phyloP scores from a whole-genome alignment of 2,329 filamentous ascomycete genomes.

The Apiospora malaysiana region DNA sequence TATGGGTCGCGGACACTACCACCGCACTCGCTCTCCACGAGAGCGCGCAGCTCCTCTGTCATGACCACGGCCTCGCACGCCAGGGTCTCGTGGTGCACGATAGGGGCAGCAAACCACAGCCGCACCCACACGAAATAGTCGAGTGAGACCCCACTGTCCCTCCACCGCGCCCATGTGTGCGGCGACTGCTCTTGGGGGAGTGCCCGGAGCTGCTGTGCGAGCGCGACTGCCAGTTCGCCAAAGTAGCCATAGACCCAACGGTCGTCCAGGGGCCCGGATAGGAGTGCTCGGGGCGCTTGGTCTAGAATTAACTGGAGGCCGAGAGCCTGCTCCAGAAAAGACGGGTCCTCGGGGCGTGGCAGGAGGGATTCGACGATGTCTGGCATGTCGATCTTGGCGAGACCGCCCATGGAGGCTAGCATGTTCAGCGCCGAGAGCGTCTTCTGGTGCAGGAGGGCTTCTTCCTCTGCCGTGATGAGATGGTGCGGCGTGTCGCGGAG shows the following conservation, averaged over 20 bases:
- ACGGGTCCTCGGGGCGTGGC: constrained; percentile 28
- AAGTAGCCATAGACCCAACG: constrained; percentile 38
- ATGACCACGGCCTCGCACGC: constrained; percentile 26
- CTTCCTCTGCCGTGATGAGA: neutral
- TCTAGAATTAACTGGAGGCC: constrained; percentile 38
- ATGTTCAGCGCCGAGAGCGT: constrained; percentile 13
- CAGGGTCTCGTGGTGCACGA: constrained; percentile 35
- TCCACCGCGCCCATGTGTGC: constrained; percentile 29
- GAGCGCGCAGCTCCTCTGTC: constrained; percentile 32
- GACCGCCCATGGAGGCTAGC: constrained; percentile 23
- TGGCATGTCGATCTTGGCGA: constrained; percentile 34
- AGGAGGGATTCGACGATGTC: constrained; percentile 34
- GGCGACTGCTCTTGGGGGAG: constrained; percentile 29
- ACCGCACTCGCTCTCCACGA: constrained; percentile 29
- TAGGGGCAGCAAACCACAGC: constrained; percentile 33
- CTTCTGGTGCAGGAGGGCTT: neutral
- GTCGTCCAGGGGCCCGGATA: constrained; percentile 32
- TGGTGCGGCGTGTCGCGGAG: neutral
- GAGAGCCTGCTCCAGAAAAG: constrained; percentile 35
- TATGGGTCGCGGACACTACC: constrained; percentile 29
- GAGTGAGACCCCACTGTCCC: constrained; percentile 26
- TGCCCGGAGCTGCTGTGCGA: constrained; percentile 26
- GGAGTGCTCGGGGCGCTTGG: constrained; percentile 34
- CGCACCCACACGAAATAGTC: constrained; percentile 37
- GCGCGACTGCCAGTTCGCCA: constrained; percentile 29